These are phyloP conservation scores for Camelina neglecta DNA, from an alignment of 345 rosid species.

Conservation along the genomic window DNA sequence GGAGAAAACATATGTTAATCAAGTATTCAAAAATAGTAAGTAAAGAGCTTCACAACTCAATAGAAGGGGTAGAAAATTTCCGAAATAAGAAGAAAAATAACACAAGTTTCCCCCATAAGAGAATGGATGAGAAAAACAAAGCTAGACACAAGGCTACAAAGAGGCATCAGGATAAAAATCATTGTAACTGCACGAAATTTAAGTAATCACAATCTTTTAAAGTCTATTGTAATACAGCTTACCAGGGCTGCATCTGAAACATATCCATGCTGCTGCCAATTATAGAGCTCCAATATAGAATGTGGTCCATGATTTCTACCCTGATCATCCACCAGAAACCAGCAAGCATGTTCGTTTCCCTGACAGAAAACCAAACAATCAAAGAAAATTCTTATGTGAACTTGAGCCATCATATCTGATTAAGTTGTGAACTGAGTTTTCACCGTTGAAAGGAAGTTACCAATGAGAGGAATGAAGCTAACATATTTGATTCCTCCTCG, in stretches of 20 bases:
- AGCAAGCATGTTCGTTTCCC: conserved; percentile 71
- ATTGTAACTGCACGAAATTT: neutral
- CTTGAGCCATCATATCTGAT: conserved; percentile 29
- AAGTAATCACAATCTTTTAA: conserved; percentile 9
- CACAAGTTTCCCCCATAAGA: neutral
- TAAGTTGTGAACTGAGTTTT: conserved; percentile 27
- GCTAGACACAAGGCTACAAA: conserved; percentile 13
- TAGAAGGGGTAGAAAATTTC: neutral
- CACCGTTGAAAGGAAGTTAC: conserved; percentile 50
- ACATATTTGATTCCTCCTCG: conserved; percentile 39
- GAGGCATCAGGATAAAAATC: conserved; percentile 11
- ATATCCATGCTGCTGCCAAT: conserved; percentile 71
- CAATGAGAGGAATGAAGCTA: conserved; percentile 49
- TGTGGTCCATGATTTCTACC: conserved; percentile 85
- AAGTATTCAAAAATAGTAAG: conserved; percentile 2
- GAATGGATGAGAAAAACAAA: neutral
- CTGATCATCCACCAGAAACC: conserved; percentile 76
- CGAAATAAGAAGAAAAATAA: conserved; percentile 8
- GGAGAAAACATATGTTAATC: conserved; percentile 15
- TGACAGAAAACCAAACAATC: conserved; percentile 40
- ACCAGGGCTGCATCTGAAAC: conserved; percentile 68
- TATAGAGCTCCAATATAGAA: conserved; percentile 65
- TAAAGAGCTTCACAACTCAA: conserved; percentile 18
- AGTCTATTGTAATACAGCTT: conserved; percentile 32
- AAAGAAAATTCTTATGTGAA: conserved; percentile 12